Conservation (phyloP, 2,329 filamentous ascomycete genomes). For the Apiospora malaysiana region DNA sequence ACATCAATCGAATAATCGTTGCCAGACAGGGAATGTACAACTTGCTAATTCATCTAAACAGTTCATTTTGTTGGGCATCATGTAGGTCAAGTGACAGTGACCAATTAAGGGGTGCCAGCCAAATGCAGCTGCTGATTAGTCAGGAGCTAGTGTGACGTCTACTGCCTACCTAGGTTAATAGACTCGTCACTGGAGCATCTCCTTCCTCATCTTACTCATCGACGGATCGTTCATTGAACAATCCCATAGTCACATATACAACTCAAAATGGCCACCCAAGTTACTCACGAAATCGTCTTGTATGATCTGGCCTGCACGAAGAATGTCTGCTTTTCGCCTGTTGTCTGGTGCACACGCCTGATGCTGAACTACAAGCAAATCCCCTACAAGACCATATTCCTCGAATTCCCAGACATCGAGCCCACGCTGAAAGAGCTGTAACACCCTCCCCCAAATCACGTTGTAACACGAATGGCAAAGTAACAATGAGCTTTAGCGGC, state of each 20-base stretch:
- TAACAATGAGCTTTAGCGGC: constrained; percentile 27
- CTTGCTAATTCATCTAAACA: not conserved
- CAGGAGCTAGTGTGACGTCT: not conserved
- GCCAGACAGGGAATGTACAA: not conserved
- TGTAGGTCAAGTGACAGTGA: not conserved
- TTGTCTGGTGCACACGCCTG: constrained; percentile 49
- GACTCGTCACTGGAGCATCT: not conserved
- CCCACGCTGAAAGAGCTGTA: constrained; percentile 47
- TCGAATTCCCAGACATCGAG: constrained; percentile 51
- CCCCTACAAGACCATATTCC: constrained; percentile 46
- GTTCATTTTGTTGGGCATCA: not conserved
- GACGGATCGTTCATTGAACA: not conserved
- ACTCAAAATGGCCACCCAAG: not conserved
- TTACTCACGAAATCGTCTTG: constrained; percentile 43
- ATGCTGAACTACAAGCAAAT: constrained; percentile 51
- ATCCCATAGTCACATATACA: not conserved
- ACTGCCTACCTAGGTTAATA: not conserved
- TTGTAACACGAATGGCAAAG: not conserved
- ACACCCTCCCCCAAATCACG: not conserved
- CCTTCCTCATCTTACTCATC: not conserved
- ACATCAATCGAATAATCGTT: not conserved
- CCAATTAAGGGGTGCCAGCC: not conserved
- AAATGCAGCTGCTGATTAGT: not conserved
- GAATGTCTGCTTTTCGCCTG: constrained; percentile 48
- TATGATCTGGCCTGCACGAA: constrained; percentile 49